phyloP scores from a whole-genome alignment of 2,329 filamentous ascomycete genomes.

The Nothophaeocryptopus gaeumannii region DNA sequence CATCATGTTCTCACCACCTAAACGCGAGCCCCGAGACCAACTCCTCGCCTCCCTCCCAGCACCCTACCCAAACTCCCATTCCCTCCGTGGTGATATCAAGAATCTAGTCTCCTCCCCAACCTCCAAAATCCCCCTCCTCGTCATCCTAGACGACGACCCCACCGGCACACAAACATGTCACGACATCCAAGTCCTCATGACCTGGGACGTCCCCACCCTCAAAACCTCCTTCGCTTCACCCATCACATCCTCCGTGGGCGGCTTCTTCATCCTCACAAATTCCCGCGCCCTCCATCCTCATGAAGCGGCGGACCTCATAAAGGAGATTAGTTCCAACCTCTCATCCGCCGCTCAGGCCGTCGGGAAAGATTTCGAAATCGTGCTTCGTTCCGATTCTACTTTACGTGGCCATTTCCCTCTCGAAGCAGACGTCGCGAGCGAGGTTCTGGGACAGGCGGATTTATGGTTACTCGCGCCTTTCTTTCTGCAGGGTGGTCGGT shows the following conservation, averaged over 20 bases:
- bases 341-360: conserved; percentile 43
- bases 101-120: conserved; percentile 3
- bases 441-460: conserved; percentile 50
- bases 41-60: conserved; percentile 12
- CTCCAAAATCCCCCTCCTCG: conserved; percentile 7
- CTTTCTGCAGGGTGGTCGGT: conserved; percentile 58
- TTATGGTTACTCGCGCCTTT: conserved; percentile 58
- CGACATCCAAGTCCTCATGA: conserved; percentile 54
- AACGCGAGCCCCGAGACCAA: conserved; percentile 4
- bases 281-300: conserved; percentile 54
- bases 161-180: conserved; percentile 63
- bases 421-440: conserved; percentile 53
- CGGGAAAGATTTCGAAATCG: conserved; percentile 50
- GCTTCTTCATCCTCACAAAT: conserved; percentile 62
- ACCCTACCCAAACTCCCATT: conserved; percentile 3
- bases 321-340: conserved; percentile 52
- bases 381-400: conserved; percentile 57
- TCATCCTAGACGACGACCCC: conserved; percentile 18
- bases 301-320: conserved; percentile 49
- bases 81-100: conserved; percentile 12
- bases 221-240: conserved; percentile 42
- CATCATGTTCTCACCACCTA: not conserved
- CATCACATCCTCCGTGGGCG: conserved; percentile 28
- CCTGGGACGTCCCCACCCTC: conserved; percentile 51
- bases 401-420: conserved; percentile 57